Evolutionary conservation across 345 rosid genomes (phyloP).

Genomic region (Kernera saxatilis): DNA sequence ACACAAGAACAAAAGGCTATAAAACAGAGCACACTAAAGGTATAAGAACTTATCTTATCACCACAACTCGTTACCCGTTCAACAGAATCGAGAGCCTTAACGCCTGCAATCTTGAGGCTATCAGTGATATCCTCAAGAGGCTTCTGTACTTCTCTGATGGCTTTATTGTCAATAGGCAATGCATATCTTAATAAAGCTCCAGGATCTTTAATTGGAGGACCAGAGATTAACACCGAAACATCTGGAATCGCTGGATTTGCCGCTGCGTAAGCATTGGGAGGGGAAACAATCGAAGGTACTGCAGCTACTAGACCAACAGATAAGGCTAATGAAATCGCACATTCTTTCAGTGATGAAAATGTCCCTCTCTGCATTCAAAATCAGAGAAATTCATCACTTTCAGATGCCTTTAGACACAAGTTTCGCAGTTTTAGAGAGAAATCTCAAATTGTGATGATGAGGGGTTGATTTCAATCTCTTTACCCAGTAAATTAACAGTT

Average conservation of each 20-base stretch:
- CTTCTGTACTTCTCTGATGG: slow-evolving; percentile 89
- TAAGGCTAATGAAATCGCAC: slow-evolving; percentile 72
- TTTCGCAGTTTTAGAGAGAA: neutral
- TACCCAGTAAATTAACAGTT: neutral
- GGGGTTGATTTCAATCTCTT: neutral
- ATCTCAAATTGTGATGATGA: neutral
- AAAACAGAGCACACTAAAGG: neutral
- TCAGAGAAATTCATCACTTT: neutral
- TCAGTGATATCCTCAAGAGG: slow-evolving; percentile 95
- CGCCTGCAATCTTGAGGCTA: slow-evolving; percentile 81
- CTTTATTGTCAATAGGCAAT: slow-evolving; percentile 81
- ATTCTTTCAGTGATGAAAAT: slow-evolving; percentile 57
- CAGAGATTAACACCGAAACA: slow-evolving; percentile 81
- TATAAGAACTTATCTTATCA: neutral
- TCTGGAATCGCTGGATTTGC: slow-evolving; percentile 56
- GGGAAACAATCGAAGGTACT: slow-evolving; percentile 43
- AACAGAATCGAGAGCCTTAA: slow-evolving; percentile 85
- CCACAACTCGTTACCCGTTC: slow-evolving; percentile 56
- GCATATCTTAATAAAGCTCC: slow-evolving; percentile 80
- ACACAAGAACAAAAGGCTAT: neutral
- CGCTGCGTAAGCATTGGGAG: slow-evolving; percentile 44
- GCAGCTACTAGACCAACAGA: slow-evolving; percentile 61
- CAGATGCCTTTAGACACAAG: too few relatives aligned
- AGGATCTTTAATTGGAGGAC: slow-evolving; percentile 95
- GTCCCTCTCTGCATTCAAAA: slow-evolving; percentile 42